Evolutionary conservation across 1,284 basidiomycete genomes (phyloP).

Genomic region (Malassezia obtusa): DNA sequence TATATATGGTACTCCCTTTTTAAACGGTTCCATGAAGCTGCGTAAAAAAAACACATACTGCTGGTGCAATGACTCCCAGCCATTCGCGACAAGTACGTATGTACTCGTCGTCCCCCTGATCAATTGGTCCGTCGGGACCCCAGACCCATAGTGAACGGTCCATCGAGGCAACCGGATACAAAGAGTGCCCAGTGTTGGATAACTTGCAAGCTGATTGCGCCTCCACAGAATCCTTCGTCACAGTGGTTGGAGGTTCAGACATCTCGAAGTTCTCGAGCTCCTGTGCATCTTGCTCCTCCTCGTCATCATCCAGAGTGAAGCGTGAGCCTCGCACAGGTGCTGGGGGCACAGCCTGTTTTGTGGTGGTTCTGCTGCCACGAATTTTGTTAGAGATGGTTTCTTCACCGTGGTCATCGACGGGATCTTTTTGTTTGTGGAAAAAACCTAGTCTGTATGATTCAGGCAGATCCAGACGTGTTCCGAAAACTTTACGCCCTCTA

Average conservation of each 20-base stretch:
- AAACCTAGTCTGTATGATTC: slow-evolving; percentile 3
- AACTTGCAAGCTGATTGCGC: no score
- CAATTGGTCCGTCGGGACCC: slow-evolving; percentile 14
- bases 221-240: no score
- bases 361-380: no score
- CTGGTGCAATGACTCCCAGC: slow-evolving; percentile 4
- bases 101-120: slow-evolving; percentile 6
- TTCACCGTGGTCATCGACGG: neutral
- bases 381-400: neutral
- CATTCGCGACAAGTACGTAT: slow-evolving; percentile 9
- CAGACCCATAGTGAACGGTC: slow-evolving; percentile 8
- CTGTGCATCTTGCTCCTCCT: slow-evolving; percentile 7
- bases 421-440: neutral
- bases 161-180: neutral
- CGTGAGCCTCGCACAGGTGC: slow-evolving; percentile 7
- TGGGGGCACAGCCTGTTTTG: neutral
- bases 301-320: slow-evolving; percentile 13
- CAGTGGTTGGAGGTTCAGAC: no score
- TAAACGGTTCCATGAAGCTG: slow-evolving; percentile 1
- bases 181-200: neutral
- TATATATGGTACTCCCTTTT: no score
- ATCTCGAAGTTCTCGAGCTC: no score
- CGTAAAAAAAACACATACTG: slow-evolving; percentile 5
- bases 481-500: slow-evolving; percentile 10
- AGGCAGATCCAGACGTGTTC: neutral